These are phyloP conservation scores for Dinochytrium kinnereticum DNA, from an alignment of 371 early-diverging fungal species.

Conservation along the genomic window DNA sequence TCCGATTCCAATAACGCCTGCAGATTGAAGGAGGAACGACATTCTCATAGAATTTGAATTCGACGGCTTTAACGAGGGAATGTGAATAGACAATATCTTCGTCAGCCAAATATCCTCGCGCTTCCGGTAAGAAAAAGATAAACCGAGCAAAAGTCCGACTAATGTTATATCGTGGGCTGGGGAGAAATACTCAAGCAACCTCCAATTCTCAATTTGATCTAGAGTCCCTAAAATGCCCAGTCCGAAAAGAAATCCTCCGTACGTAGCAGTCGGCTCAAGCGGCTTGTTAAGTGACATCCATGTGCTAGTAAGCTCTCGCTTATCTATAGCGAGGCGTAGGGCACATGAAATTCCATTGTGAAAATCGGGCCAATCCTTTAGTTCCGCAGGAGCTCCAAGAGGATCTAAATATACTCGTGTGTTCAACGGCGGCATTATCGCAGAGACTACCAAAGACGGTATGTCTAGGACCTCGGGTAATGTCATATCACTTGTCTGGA, in stretches of 20 bases:
- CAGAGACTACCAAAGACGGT: constrained; percentile 61
- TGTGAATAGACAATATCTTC: constrained; percentile 71
- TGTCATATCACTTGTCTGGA: neutral
- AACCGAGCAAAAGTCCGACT: constrained; percentile 77
- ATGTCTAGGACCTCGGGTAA: constrained; percentile 62
- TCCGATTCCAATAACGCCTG: constrained; percentile 77
- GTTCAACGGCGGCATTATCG: constrained; percentile 67
- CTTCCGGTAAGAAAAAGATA: constrained; percentile 72
- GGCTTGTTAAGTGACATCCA: constrained; percentile 83
- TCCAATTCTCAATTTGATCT: constrained; percentile 25
- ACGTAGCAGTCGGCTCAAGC: constrained; percentile 41
- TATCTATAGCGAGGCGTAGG: constrained; percentile 66
- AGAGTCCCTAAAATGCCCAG: constrained; percentile 80
- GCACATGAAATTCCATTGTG: constrained; percentile 87
- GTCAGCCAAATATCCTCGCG: constrained; percentile 66
- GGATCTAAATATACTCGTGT: constrained; percentile 61
- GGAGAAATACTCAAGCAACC: neutral
- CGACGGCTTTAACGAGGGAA: constrained; percentile 66
- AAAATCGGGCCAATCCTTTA: constrained; percentile 80
- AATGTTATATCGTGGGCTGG: constrained; percentile 66
- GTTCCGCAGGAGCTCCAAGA: constrained; percentile 49
- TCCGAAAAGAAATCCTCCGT: constrained; percentile 84
- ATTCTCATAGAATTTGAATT: neutral
- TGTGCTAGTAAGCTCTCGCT: constrained; percentile 60
- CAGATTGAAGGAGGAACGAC: constrained; percentile 48